These are phyloP conservation scores for Saccharomycopsis sp. DNA, from an alignment of 805 yeast species.

Conservation along the genomic window DNA sequence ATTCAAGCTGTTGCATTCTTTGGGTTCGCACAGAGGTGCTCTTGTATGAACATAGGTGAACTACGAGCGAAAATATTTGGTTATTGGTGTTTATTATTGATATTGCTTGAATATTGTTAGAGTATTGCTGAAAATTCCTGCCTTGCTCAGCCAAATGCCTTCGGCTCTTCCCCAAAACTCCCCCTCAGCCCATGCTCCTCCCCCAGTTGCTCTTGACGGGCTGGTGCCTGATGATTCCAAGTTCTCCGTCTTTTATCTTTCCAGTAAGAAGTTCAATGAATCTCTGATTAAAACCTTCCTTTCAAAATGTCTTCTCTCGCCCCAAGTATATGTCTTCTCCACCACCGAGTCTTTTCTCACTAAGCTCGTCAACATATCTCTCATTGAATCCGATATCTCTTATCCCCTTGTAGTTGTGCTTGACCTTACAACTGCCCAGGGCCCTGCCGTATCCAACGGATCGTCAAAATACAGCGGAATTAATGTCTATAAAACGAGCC, in stretches of 20 bases:
- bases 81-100: too few species aligned
- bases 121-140: too few species aligned
- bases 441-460: not conserved
- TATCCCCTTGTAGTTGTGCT: slow-evolving; percentile 10
- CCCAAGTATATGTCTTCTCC: not conserved
- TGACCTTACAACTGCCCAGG: not conserved
- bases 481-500: not conserved
- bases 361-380: not conserved
- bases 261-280: not conserved
- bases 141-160: too few species aligned
- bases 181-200: too few species aligned
- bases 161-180: too few species aligned
- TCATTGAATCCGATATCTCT: slow-evolving; percentile 6
- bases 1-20: too few species aligned
- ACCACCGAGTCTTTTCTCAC: not conserved
- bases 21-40: too few species aligned
- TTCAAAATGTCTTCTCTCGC: not conserved
- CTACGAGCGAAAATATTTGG: too few species aligned
- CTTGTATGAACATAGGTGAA: too few species aligned
- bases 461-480: not conserved
- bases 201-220: too few species aligned
- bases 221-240: too few species aligned
- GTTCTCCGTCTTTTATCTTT: not conserved
- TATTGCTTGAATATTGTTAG: too few species aligned
- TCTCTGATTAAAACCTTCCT: not conserved